Percentiles rank a stretch among this genome's conserved stretches.
These are phyloP conservation scores for Candida nonsorbophila DNA, from an alignment of 805 yeast species.

Conservation along the genomic window DNA sequence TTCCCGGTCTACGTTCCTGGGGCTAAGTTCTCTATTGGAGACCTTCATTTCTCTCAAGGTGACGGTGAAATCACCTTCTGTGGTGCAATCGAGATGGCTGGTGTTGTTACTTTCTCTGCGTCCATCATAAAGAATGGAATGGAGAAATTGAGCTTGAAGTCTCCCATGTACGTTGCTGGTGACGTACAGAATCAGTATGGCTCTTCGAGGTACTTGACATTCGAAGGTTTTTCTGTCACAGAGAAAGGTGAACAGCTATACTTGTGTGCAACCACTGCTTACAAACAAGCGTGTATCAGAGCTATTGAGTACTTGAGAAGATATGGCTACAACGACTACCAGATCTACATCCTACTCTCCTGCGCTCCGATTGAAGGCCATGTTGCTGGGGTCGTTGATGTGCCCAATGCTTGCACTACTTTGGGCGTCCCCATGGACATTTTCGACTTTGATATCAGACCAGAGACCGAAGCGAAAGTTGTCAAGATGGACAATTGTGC, in stretches of 20 bases:
- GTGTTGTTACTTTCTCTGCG: conserved; percentile 38
- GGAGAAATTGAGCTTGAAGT: conserved; percentile 31
- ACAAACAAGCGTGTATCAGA: conserved; percentile 44
- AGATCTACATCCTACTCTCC: conserved; percentile 39
- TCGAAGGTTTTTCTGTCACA: conserved; percentile 50
- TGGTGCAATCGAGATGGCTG: conserved; percentile 52
- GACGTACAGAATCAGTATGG: conserved; percentile 45
- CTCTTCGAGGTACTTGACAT: conserved; percentile 44
- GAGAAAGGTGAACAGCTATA: conserved; percentile 42
- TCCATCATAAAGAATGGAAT: conserved; percentile 40
- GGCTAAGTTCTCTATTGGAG: conserved; percentile 45
- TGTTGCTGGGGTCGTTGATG: conserved; percentile 47
- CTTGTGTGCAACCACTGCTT: conserved; percentile 46
- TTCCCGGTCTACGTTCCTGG: conserved; percentile 45
- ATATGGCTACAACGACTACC: conserved; percentile 48
- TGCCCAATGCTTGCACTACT: conserved; percentile 49
- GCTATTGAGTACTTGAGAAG: conserved; percentile 46
- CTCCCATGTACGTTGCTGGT: conserved; percentile 46
- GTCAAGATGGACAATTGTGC: conserved; percentile 37
- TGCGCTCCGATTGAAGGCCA: conserved; percentile 50
- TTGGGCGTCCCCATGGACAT: conserved; percentile 48
- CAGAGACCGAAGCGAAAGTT: conserved; percentile 21
- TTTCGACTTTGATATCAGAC: conserved; percentile 44
- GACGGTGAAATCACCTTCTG: conserved; percentile 52
- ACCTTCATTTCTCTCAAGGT: conserved; percentile 48